Evolutionary conservation across 768 basidiomycete species (phyloP), one percentile per base, ranked within the genome.

Genomic region (Kwoniella europaea): DNA sequence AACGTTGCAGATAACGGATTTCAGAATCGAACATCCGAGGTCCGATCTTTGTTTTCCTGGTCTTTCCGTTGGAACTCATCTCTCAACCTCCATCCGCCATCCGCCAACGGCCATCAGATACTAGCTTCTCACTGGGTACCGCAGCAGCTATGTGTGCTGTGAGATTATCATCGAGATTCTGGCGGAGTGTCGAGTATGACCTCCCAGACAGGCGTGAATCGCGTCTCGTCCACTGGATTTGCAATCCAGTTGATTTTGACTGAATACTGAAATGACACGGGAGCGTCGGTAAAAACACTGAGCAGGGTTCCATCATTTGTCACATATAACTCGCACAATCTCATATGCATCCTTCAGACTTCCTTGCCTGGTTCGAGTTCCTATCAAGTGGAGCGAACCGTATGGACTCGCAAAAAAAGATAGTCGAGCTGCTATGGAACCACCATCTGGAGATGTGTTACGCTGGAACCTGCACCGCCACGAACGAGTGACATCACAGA

Each of bases 391-490:
- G 27, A 27, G 4, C 50, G 27, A 27, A 4, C 50, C 50, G 6
- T 52, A 52, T 52, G n/a, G 27, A 27, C 27, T 27, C 27, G 27
- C 27, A 27, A 3, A 27, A 27, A 27, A 27, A 27, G 27, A 27
- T 27, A 3, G 27, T 27, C 27, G 27, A 27, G 27, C 27, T 27
- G 27, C 27, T 27, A 27, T 27, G 4, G 27, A 27, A 27, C 27
- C 27, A 27, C 27, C 10, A 46, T 46, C 12, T 46, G 6, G 54
- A n/a, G 2, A 35, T 63, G 62, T 63, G 62, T 41, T 50, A 41
- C 43, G 62, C 62, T 63, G 62, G 62, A 63, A 63, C 62, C 24
- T 20, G 62, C 62, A 63, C 44, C 62, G 62, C 62, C 62, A 63
- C 62, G 24, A 52, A 27, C 24, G 42, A 43, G 44, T 63, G 50